Evolutionary conservation across 2,329 filamentous ascomycete genomes (phyloP).

Genomic region (Talaromyces sp.): DNA sequence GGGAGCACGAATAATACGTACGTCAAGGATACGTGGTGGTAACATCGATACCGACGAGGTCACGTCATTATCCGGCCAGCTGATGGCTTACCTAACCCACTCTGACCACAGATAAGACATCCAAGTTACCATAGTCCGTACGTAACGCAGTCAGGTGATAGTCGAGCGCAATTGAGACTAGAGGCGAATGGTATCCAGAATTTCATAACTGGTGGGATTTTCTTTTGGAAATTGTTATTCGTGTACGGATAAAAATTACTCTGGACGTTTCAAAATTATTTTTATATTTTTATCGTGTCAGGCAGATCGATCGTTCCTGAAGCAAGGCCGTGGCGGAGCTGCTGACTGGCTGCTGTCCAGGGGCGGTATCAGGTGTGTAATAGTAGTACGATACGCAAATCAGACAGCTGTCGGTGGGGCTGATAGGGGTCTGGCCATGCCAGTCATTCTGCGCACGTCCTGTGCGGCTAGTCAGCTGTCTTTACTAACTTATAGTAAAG

Average conservation of each 20-base stretch:
- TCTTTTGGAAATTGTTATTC: too few species aligned
- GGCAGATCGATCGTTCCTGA: constrained; percentile 5
- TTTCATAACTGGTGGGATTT: too few species aligned
- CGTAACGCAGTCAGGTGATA: neutral
- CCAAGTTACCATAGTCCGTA: neutral
- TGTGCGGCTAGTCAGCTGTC: neutral
- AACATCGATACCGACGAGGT: neutral
- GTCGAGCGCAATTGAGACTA: neutral
- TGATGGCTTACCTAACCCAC: neutral
- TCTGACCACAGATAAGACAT: neutral
- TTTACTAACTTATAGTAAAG: neutral
- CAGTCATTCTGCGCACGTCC: constrained; percentile 1
- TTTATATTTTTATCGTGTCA: neutral
- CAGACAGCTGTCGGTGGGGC: constrained; percentile 11
- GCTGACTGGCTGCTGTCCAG: neutral
- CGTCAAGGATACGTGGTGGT: constrained; percentile 1
- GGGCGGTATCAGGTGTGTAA: neutral
- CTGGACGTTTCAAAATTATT: neutral
- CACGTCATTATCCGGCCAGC: constrained; percentile 2
- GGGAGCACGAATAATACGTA: neutral
- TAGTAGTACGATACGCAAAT: constrained; percentile 8
- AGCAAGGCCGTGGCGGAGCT: neutral
- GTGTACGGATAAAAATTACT: too few species aligned
- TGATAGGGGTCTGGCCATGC: constrained; percentile 13
- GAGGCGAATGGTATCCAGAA: neutral